Percentiles rank a stretch among this genome's conserved stretches.
Evolutionary conservation across 164 flowering plant species (phyloP).

Genomic region (Vitis riparia): DNA sequence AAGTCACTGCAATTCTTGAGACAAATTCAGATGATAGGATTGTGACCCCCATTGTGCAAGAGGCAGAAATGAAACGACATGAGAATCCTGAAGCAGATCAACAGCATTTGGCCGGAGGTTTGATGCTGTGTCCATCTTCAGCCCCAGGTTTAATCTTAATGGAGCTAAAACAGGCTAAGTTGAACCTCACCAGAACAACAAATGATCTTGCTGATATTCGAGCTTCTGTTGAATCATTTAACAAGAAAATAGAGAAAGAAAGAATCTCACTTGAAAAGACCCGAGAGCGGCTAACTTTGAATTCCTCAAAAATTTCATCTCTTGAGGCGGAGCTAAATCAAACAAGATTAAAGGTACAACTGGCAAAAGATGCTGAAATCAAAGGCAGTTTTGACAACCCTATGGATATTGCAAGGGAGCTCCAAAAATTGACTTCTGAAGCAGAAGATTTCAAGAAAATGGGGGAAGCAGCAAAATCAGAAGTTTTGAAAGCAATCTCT

Average conservation of each 20-base stretch:
- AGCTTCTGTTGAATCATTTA: slow-evolving; percentile 65
- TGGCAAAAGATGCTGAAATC: slow-evolving; percentile 39
- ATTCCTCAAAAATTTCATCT: slow-evolving; percentile 57
- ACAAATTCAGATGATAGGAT: slow-evolving; percentile 15
- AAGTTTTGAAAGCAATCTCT: slow-evolving; percentile 52
- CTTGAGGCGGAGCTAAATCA: slow-evolving; percentile 69
- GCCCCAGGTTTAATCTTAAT: slow-evolving; percentile 65
- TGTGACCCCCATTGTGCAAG: slow-evolving; percentile 7
- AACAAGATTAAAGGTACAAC: slow-evolving; percentile 48
- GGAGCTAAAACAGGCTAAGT: slow-evolving; percentile 85
- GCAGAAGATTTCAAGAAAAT: slow-evolving; percentile 66
- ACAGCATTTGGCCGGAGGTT: slow-evolving; percentile 19
- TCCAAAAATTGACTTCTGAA: slow-evolving; percentile 61
- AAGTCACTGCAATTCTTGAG: slow-evolving; percentile 21
- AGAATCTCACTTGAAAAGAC: slow-evolving; percentile 67
- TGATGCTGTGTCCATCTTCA: slow-evolving; percentile 35
- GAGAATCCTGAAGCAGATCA: slow-evolving; percentile 15
- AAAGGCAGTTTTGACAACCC: slow-evolving; percentile 34
- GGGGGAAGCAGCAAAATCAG: slow-evolving; percentile 68
- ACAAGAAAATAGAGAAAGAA: slow-evolving; percentile 74
- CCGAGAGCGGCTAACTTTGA: slow-evolving; percentile 61
- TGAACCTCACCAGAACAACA: slow-evolving; percentile 74
- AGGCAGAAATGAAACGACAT: slow-evolving; percentile 30
- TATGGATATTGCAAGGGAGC: slow-evolving; percentile 48
- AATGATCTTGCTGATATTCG: slow-evolving; percentile 71